Evolutionary conservation across 1,284 basidiomycete species (phyloP).

Genomic region (Sparassis latifolia): DNA sequence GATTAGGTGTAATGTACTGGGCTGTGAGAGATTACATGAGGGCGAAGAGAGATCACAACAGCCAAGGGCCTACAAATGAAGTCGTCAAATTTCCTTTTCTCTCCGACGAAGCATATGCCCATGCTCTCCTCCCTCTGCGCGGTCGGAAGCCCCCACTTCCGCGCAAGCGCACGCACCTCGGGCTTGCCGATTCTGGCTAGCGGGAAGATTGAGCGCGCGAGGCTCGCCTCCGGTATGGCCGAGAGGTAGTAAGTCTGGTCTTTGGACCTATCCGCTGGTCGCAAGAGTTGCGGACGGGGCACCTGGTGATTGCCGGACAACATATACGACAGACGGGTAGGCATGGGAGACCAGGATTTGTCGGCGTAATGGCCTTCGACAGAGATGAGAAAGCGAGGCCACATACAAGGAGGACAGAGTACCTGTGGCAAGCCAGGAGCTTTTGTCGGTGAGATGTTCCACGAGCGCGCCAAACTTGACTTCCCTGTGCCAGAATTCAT

Average conservation of each 20-base stretch:
- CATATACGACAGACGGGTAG: conserved; percentile 4
- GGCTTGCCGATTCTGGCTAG: conserved; percentile 62
- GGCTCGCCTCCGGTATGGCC: conserved; percentile 59
- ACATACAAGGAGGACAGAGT: conserved; percentile 1
- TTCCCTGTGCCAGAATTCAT: conserved; percentile 44
- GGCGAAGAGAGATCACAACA: not conserved
- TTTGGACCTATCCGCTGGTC: conserved; percentile 65
- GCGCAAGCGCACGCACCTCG: conserved; percentile 77
- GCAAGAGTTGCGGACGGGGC: conserved; percentile 55
- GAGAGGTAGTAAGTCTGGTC: conserved; percentile 96
- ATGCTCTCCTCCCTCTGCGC: conserved; percentile 84
- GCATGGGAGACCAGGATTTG: conserved; percentile 41
- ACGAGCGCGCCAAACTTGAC: conserved; percentile 92
- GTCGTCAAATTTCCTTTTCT: conserved; percentile 65
- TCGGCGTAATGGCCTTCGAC: conserved; percentile 83
- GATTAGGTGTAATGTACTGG: conserved; percentile 67
- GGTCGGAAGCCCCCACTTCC: conserved; percentile 62
- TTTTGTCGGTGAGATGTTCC: conserved; percentile 44
- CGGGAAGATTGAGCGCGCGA: conserved; percentile 75
- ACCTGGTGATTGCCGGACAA: conserved; percentile 9
- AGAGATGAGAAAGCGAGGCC: not conserved
- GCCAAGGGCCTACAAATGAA: conserved; percentile 56
- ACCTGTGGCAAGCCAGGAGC: conserved; percentile 78
- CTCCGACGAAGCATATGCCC: conserved; percentile 96
- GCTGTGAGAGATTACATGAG: conserved; percentile 35